Base-by-base conservation (phyloP, 2,329 filamentous ascomycete genomes). In the Microsporum ferrugineum region DNA sequence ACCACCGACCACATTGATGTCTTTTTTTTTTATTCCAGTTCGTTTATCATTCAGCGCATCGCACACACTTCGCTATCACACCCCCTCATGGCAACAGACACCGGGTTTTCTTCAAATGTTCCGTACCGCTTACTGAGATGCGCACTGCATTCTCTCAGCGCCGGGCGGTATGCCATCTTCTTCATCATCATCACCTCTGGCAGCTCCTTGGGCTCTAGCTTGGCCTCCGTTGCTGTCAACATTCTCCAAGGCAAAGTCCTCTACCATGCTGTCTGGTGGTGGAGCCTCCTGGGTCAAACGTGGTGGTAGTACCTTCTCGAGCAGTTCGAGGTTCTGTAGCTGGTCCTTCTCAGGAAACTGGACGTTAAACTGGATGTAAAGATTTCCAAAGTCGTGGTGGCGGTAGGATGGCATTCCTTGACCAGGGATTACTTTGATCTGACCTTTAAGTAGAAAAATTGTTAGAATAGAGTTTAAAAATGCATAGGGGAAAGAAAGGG, bases 361-460 rank as follows among this genome's bases (percentile, higher is more conserved):
- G 77, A 99, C 91, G 71, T 89, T 87, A 79, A 99, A 99, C 73
- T 95, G 90, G 71, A 99, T 91, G 80, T 94, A 99, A 69, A 99
- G 81, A 78, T 99, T 96, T 71, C 94, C 94, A 72, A 84, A 86
- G 76, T 97, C 89, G 80, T 99, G 94, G 76, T 97, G 94, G 69
- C 94, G 86, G 76, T 85, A 88, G 2, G 94, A 95, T 47, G 94
- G 94, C 94, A 99, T 99, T 74, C 94, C 94, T 78, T 99, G 94
- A 66, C 91, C 91, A 66, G 89, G 89, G 70, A 99, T 87, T 76
- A 96, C 88, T 80, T 96, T 97, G 73, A 97, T 84, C 67, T 89
- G 81, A 68, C 89, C 94, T 96, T 68, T 60, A 61, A 43, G 56
- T 12, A 0, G 33, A 51, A 63, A 58, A 17, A 59, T 7, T 31